These are phyloP conservation scores for Cladosporium sphaerospermum DNA, from an alignment of 2,329 filamentous ascomycete genomes.

Conservation along the genomic window DNA sequence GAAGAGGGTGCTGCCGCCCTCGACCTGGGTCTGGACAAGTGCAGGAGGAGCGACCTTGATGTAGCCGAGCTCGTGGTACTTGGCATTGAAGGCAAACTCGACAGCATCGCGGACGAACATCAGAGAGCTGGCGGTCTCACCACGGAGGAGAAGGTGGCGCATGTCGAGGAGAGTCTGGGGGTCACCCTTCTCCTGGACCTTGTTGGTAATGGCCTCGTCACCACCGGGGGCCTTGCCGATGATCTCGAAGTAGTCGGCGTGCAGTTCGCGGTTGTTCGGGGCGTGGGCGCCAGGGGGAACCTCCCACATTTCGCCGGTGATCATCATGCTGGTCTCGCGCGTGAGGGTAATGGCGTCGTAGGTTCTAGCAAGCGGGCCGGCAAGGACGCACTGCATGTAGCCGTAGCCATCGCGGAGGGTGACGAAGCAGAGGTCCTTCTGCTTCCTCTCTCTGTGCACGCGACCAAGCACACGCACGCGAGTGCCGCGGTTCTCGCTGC, in stretches of 20 bases:
- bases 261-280: slow-evolving; percentile 77
- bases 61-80: slow-evolving; percentile 70
- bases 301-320: slow-evolving; percentile 76
- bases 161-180: slow-evolving; percentile 71
- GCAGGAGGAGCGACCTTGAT: slow-evolving; percentile 83
- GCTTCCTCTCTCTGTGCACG: slow-evolving; percentile 72
- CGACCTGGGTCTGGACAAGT: slow-evolving; percentile 90
- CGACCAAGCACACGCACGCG: slow-evolving; percentile 75
- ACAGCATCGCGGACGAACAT: slow-evolving; percentile 81
- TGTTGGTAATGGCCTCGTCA: slow-evolving; percentile 87
- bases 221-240: slow-evolving; percentile 72
- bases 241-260: slow-evolving; percentile 82
- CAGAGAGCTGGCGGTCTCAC: slow-evolving; percentile 75
- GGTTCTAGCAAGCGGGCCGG: slow-evolving; percentile 78
- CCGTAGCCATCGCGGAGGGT: slow-evolving; percentile 81
- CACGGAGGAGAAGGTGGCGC: slow-evolving; percentile 77
- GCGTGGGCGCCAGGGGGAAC: slow-evolving; percentile 73
- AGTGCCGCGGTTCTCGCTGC: slow-evolving; percentile 54
- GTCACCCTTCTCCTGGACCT: slow-evolving; percentile 62
- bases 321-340: slow-evolving; percentile 77
- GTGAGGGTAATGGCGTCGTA: slow-evolving; percentile 84
- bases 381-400: slow-evolving; percentile 76
- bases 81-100: slow-evolving; percentile 71
- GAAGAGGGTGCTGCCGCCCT: slow-evolving; percentile 89
- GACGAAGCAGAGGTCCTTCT: slow-evolving; percentile 82